These are phyloP conservation scores for Avicennia marina DNA, from an alignment of 257 asterid genomes.

Conservation along the genomic window DNA sequence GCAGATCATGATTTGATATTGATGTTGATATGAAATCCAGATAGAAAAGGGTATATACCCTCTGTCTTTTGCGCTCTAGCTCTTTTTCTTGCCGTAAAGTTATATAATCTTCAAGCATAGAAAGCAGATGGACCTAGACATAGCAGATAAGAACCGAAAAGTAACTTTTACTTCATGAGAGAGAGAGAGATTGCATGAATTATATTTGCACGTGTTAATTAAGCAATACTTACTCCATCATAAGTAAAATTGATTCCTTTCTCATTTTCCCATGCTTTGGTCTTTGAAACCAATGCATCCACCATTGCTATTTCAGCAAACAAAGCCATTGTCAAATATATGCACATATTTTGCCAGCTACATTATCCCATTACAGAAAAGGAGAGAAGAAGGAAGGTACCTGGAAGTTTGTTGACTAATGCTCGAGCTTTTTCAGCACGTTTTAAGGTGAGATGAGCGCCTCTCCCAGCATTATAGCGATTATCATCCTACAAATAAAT, in stretches of 20 bases:
- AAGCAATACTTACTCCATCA: constrained; percentile 66
- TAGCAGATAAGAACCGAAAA: constrained; percentile 13
- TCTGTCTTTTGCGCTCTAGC: constrained; percentile 76
- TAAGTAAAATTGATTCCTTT: constrained; percentile 71
- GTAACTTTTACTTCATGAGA: not conserved
- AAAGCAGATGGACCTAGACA: constrained; percentile 66
- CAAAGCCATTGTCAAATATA: not conserved
- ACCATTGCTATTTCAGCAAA: constrained; percentile 63
- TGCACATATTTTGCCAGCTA: not conserved
- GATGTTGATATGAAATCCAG: constrained; percentile 1
- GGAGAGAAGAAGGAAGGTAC: constrained; percentile 28
- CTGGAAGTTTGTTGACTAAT: constrained; percentile 85
- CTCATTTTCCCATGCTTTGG: constrained; percentile 84
- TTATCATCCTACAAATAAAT: constrained; percentile 68
- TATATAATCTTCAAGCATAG: constrained; percentile 78
- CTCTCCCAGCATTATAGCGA: constrained; percentile 95
- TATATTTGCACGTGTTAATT: not conserved
- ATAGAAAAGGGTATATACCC: constrained; percentile 41
- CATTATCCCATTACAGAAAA: not conserved
- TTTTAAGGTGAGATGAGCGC: constrained; percentile 91
- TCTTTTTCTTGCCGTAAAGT: constrained; percentile 82
- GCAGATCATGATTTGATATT: not conserved
- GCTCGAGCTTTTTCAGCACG: constrained; percentile 99
- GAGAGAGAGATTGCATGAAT: not conserved
- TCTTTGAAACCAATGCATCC: constrained; percentile 77